Conservation (phyloP, 2,329 filamentous ascomycete species). For the Daldinia sp. region DNA sequence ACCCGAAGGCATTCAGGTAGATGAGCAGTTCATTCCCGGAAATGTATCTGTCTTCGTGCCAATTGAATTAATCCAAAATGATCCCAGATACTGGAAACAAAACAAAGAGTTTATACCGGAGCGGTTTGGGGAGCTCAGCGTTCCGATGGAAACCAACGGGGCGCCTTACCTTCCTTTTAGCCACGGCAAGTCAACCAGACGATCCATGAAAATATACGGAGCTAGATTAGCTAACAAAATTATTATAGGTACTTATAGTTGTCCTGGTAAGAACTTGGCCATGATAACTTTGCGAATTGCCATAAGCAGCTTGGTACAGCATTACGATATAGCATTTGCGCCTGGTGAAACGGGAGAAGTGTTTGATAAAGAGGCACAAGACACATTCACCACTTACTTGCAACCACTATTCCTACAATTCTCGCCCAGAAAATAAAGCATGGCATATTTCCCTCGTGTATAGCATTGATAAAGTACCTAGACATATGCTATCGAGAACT, state of each 20-base stretch:
- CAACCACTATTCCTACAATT: constrained; percentile 32
- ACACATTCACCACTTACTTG: constrained; percentile 34
- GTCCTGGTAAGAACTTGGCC: constrained; percentile 39
- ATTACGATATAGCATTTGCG: constrained; percentile 38
- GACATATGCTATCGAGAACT: too few species aligned
- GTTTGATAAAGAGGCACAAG: constrained; percentile 35
- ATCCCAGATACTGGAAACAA: constrained; percentile 34
- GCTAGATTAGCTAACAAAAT: not conserved
- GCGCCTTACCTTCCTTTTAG: constrained; percentile 39
- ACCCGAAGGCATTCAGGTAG: constrained; percentile 44
- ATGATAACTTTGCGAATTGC: constrained; percentile 34
- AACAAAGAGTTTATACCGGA: constrained; percentile 38
- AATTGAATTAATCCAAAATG: constrained; percentile 41
- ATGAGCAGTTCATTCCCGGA: constrained; percentile 48
- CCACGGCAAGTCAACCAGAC: constrained; percentile 17
- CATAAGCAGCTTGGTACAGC: constrained; percentile 25
- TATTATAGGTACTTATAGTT: constrained; percentile 28
- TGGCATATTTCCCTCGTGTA: not conserved
- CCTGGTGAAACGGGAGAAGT: constrained; percentile 35
- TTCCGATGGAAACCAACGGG: constrained; percentile 37
- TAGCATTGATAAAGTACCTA: too few species aligned
- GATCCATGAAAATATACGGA: not conserved
- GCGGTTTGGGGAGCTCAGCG: constrained; percentile 34
- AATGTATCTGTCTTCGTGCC: constrained; percentile 41
- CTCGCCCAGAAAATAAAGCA: constrained; percentile 14